Evolutionary conservation across 345 rosid species (phyloP).

Genomic region (Noccaea bulbosa): DNA sequence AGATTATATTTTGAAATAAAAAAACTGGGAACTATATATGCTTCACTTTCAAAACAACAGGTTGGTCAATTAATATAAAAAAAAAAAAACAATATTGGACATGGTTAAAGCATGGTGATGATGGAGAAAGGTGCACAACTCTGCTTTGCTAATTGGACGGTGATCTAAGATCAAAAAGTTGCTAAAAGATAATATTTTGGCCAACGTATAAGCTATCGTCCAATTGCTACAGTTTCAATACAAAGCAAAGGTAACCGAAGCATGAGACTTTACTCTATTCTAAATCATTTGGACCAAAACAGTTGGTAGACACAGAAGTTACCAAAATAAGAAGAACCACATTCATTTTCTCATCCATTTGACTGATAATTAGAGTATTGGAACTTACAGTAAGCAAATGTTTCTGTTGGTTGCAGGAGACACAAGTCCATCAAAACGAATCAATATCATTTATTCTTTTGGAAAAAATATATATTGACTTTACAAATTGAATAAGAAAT

Average conservation of each 20-base stretch:
- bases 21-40: slow-evolving; percentile 27
- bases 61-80: no score
- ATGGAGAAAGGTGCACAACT: slow-evolving; percentile 26
- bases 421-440: slow-evolving; percentile 7
- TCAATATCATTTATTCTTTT: slow-evolving; percentile 11
- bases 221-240: slow-evolving; percentile 41
- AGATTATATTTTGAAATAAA: slow-evolving; percentile 23
- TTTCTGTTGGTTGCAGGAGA: slow-evolving; percentile 8
- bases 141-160: slow-evolving; percentile 42
- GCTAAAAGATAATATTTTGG: slow-evolving; percentile 15
- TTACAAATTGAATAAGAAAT: slow-evolving; percentile 43
- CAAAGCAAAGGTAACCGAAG: slow-evolving; percentile 39
- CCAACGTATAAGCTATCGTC: slow-evolving; percentile 28
- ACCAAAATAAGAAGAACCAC: slow-evolving; percentile 22
- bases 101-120: slow-evolving; percentile 33
- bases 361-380: not conserved
- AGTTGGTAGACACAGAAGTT: slow-evolving; percentile 32
- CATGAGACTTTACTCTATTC: slow-evolving; percentile 22
- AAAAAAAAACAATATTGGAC: slow-evolving; percentile 23
- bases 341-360: slow-evolving; percentile 13
- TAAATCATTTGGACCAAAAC: slow-evolving; percentile 13
- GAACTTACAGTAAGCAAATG: slow-evolving; percentile 1
- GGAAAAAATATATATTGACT: not conserved
- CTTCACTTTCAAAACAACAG: slow-evolving; percentile 41
- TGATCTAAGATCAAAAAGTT: slow-evolving; percentile 28